Conservation (phyloP, 345 rosid species). For the Carallia pectinifolia region DNA sequence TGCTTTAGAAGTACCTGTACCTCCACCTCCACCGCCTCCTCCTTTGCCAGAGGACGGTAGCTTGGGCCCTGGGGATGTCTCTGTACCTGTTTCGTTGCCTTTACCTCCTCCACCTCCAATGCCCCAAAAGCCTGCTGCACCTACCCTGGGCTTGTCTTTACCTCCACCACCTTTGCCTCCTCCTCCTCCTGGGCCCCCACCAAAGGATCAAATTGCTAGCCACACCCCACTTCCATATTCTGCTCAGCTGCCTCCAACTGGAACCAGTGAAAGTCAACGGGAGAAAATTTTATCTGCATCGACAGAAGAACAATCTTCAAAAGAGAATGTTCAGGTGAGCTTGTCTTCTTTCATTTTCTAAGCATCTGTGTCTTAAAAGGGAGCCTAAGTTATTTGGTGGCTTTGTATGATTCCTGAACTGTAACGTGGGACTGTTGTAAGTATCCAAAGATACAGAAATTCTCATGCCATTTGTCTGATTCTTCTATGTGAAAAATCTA, state of each 20-base stretch:
- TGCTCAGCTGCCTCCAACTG: constrained; percentile 62
- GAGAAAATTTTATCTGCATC: constrained; percentile 38
- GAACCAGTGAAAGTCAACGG: constrained; percentile 40
- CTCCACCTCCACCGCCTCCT: constrained; percentile 68
- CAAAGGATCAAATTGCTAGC: constrained; percentile 52
- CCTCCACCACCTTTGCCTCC: constrained; percentile 71
- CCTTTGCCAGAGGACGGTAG: constrained; percentile 59
- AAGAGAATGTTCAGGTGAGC: constrained; percentile 51
- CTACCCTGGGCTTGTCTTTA: constrained; percentile 45
- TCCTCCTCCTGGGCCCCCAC: constrained; percentile 94
- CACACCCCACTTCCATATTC: constrained; percentile 58
- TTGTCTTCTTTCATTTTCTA: constrained; percentile 5
- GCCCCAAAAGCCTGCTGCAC: constrained; percentile 61
- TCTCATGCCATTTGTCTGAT: no score
- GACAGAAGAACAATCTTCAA: constrained; percentile 44
- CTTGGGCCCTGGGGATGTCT: constrained; percentile 38
- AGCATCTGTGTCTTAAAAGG: not conserved
- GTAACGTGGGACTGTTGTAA: not conserved
- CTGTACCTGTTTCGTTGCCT: constrained; percentile 62
- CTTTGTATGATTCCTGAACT: not conserved
- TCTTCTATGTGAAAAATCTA: no score
- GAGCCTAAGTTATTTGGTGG: not conserved
- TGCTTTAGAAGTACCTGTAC: constrained; percentile 49
- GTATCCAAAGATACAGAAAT: no score
- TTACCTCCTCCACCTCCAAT: constrained; percentile 80